Base-by-base conservation (phyloP, 306 rosid species). In the Dicorynia guianensis region DNA sequence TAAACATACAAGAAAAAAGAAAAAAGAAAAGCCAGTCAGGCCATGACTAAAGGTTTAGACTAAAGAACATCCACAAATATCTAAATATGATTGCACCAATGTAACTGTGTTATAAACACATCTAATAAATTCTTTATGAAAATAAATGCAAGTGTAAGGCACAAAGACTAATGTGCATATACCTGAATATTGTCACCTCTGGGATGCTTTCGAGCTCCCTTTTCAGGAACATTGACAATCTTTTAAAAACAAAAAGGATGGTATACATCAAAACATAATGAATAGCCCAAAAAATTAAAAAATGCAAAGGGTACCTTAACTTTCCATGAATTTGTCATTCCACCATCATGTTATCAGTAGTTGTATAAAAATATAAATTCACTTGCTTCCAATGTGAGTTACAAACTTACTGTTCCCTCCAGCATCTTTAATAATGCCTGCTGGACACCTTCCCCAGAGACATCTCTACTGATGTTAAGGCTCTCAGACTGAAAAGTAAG, bases 151-250 rank as follows among this genome's bases (percentile, higher is more conserved):
- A 74, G 30, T 42, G 63, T 15, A 65, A 19, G 44, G 52, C 10
- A 59, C 46, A 43, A 42, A 79, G 62, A 33, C 3, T 46, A 58
- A 71, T 63, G 63, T 17, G 60, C 47, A 65, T 69, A 43, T 86
- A 90, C 99, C 93, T 90, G 96, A 82, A 90, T 89, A 83, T 89
- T 96, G 85, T 96, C 98, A 55, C 98, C 99, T 83, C 97, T 84
- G 4, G 98, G 99, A 83, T 92, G 96, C 85, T 96, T 92, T 59
- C 99, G 87, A 68, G 99, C 97, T 71, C 97, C 97, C 90, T 89
- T 96, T 88, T 96, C 99, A 59, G 99, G 99, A 79, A 96, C 96
- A 71, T 90, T 96, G 80, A 96, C 99, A 85, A 96, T 80, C 99
- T 96, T 69, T 25, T 25, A 25, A 25, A 47, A 86, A 75, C 65